These are phyloP conservation scores for Pelargonium exstipulatum DNA, from an alignment of 441 rosid genomes.

Conservation along the genomic window DNA sequence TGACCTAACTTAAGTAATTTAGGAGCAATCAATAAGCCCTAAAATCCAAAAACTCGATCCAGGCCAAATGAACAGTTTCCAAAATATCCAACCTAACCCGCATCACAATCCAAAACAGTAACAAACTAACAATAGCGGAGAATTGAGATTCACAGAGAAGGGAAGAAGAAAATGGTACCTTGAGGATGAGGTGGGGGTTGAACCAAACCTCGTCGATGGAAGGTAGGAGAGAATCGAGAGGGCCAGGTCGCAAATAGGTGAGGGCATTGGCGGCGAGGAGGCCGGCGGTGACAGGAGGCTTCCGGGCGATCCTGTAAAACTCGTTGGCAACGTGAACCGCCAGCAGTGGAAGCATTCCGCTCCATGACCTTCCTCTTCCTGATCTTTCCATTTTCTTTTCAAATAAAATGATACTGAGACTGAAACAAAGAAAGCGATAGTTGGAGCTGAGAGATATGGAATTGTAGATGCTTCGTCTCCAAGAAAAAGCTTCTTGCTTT, in stretches of 20 bases:
- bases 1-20: not conserved
- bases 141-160: not conserved
- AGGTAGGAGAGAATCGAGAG: slow-evolving; percentile 53
- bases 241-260: slow-evolving; percentile 59
- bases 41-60: not conserved
- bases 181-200: slow-evolving; percentile 77
- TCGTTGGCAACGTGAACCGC: slow-evolving; percentile 64
- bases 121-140: not conserved
- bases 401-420: slow-evolving; percentile 17
- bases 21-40: not conserved
- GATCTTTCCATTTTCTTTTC: slow-evolving; percentile 22
- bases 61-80: not conserved
- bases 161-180: slow-evolving; percentile 34
- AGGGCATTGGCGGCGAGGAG: slow-evolving; percentile 68
- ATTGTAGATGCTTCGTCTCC: not conserved
- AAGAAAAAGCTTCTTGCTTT: not conserved
- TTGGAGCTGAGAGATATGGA: not conserved
- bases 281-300: slow-evolving; percentile 86
- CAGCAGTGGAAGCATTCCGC: slow-evolving; percentile 68
- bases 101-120: not conserved
- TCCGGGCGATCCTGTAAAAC: slow-evolving; percentile 74
- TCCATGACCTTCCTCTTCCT: slow-evolving; percentile 34
- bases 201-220: slow-evolving; percentile 65
- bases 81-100: not conserved
- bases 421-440: slow-evolving; percentile 6